A percentile compares a stretch with the other conserved stretches of the same genome.
phyloP scores from a whole-genome alignment of 805 yeast species.

The Grigorovia humatica region DNA sequence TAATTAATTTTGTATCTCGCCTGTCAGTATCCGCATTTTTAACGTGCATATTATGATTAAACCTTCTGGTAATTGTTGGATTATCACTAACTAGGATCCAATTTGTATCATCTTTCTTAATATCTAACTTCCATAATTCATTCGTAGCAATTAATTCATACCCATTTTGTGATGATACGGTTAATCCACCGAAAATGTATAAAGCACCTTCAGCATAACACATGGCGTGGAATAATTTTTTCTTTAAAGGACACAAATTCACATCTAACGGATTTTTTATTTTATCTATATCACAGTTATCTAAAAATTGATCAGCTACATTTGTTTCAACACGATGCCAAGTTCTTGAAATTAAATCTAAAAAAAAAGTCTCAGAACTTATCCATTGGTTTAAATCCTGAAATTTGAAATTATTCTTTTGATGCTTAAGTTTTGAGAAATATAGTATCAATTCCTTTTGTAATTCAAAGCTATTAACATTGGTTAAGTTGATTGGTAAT shows the following conservation, averaged over 20 bases:
- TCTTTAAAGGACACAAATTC: conserved; percentile 7
- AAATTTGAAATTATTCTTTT: conserved; percentile 11
- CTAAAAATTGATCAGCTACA: not conserved
- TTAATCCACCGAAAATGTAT: conserved; percentile 60
- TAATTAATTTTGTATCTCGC: conserved; percentile 21
- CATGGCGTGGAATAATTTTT: conserved; percentile 51
- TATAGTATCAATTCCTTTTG: conserved; percentile 29
- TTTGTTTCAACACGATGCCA: conserved; percentile 40
- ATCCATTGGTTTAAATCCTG: conserved; percentile 31
- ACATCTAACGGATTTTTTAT: not conserved
- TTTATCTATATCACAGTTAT: not conserved
- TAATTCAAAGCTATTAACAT: conserved; percentile 33
- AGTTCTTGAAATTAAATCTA: conserved; percentile 45
- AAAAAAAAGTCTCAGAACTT: conserved; percentile 51
- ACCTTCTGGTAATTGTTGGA: conserved; percentile 34
- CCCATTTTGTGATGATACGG: conserved; percentile 28
- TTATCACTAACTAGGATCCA: conserved; percentile 44
- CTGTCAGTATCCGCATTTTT: conserved; percentile 18
- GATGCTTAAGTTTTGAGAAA: conserved; percentile 16
- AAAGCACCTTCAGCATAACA: conserved; percentile 40
- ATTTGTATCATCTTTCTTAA: conserved; percentile 30
- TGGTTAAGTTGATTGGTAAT: conserved; percentile 40
- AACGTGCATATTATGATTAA: conserved; percentile 40
- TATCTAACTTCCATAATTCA: conserved; percentile 64
- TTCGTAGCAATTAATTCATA: conserved; percentile 38